phyloP scores from a whole-genome alignment of 495 filamentous ascomycete species.

The Xylaria cubensis region DNA sequence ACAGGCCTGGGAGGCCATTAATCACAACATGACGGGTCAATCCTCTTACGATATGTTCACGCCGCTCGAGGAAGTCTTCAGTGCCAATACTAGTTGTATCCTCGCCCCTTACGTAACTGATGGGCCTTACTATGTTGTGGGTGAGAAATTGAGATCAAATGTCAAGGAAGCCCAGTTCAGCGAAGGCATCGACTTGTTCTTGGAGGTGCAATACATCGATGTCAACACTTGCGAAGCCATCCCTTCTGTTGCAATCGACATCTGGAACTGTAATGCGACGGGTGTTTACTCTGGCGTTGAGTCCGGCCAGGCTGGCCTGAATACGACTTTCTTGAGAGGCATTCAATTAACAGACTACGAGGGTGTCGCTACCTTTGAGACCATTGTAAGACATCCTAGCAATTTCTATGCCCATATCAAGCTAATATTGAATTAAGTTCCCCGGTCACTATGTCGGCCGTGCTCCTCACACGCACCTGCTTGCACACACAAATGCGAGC shows the following conservation, averaged over 20 bases:
- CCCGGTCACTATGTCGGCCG: slow-evolving; percentile 65
- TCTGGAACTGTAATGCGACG: slow-evolving; percentile 61
- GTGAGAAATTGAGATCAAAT: slow-evolving; percentile 54
- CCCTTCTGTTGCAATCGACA: slow-evolving; percentile 59
- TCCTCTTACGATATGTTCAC: slow-evolving; percentile 46
- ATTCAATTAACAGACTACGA: slow-evolving; percentile 58
- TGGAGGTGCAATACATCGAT: slow-evolving; percentile 61
- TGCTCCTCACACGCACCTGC: slow-evolving; percentile 63
- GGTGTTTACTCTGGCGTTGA: slow-evolving; percentile 66
- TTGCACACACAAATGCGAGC: slow-evolving; percentile 58
- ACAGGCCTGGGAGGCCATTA: slow-evolving; percentile 44
- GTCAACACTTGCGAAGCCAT: slow-evolving; percentile 63
- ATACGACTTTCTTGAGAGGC: slow-evolving; percentile 59
- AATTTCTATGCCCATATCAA: background rate
- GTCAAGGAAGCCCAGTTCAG: slow-evolving; percentile 51
- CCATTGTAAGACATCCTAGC: slow-evolving; percentile 37
- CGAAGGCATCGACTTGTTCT: slow-evolving; percentile 52
- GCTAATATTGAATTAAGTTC: slow-evolving; percentile 39
- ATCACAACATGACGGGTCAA: slow-evolving; percentile 55
- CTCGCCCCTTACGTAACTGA: slow-evolving; percentile 59
- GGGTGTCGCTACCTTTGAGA: slow-evolving; percentile 61
- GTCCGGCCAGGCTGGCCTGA: slow-evolving; percentile 40
- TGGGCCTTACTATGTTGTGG: slow-evolving; percentile 63
- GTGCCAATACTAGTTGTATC: slow-evolving; percentile 54
- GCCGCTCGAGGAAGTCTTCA: slow-evolving; percentile 55